Evolutionary conservation across 371 early-diverging fungal genomes (phyloP).

Genomic region (Lichtheimia hyalospora): DNA sequence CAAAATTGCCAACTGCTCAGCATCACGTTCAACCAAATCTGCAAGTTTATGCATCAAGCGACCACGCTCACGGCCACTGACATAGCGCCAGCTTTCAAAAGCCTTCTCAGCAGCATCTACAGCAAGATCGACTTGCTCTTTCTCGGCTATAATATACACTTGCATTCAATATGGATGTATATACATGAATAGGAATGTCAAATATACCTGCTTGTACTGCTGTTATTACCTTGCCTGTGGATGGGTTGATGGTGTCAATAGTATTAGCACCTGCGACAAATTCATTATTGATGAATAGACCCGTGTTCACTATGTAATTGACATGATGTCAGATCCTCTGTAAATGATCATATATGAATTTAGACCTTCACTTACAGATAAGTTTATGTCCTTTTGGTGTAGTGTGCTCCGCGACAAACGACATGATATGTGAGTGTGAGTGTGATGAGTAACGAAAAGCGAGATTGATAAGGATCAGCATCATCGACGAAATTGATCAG

Average conservation of each 20-base stretch:
- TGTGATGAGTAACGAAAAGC: too few relatives aligned
- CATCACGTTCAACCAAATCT: conserved; percentile 39
- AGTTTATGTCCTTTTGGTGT: conserved; percentile 37
- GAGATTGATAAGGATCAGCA: neutral
- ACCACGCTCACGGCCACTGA: conserved; percentile 30
- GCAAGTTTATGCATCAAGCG: conserved; percentile 48
- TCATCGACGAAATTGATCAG: too few relatives aligned
- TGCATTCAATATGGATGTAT: neutral
- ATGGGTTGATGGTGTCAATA: conserved; percentile 52
- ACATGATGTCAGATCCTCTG: neutral
- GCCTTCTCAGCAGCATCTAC: conserved; percentile 50
- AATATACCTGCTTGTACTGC: conserved; percentile 37
- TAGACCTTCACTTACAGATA: conserved; percentile 24
- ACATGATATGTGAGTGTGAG: conserved; percentile 4
- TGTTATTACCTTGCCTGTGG: conserved; percentile 35
- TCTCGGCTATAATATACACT: conserved; percentile 23
- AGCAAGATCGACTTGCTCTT: conserved; percentile 46
- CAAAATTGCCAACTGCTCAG: conserved; percentile 40
- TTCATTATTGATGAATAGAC: conserved; percentile 58
- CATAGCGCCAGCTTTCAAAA: conserved; percentile 39
- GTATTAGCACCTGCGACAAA: conserved; percentile 42
- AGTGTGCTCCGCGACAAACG: conserved; percentile 22
- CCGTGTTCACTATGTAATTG: conserved; percentile 44
- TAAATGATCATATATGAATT: neutral
- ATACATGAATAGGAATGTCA: conserved; percentile 24